Evolutionary conservation across 2,329 filamentous ascomycete species (phyloP).

Genomic region (Penicillium sp.): DNA sequence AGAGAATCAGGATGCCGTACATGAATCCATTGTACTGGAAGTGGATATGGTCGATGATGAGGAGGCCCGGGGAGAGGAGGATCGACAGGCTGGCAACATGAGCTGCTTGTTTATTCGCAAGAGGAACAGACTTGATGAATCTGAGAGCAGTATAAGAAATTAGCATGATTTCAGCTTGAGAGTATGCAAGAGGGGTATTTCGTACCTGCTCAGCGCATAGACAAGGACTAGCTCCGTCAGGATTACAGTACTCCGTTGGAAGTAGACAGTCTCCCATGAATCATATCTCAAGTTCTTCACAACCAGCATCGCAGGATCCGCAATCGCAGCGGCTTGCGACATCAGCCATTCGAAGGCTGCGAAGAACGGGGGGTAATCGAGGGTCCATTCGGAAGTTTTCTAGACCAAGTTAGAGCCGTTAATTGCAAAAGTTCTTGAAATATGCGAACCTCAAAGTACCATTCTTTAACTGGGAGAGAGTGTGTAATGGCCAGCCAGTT

Average conservation of each 20-base stretch:
- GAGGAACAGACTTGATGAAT: slow-evolving; percentile 71
- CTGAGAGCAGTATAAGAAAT: slow-evolving; percentile 46
- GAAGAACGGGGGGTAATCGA: slow-evolving; percentile 98
- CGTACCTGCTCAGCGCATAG: slow-evolving; percentile 76
- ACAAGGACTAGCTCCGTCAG: slow-evolving; percentile 79
- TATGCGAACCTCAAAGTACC: slow-evolving; percentile 81
- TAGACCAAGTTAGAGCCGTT: slow-evolving; percentile 38
- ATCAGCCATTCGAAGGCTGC: slow-evolving; percentile 95
- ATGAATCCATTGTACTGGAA: slow-evolving; percentile 99
- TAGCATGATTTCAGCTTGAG: neutral
- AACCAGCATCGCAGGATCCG: slow-evolving; percentile 79
- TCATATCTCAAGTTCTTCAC: slow-evolving; percentile 81
- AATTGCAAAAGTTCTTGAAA: neutral
- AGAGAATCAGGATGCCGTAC: slow-evolving; percentile 86
- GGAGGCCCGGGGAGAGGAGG: slow-evolving; percentile 83
- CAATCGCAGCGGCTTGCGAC: slow-evolving; percentile 74
- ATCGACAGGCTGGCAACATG: slow-evolving; percentile 88
- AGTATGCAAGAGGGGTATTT: neutral
- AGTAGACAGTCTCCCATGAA: slow-evolving; percentile 92
- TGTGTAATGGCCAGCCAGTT: slow-evolving; percentile 98
- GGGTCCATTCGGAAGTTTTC: slow-evolving; percentile 98
- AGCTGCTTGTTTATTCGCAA: slow-evolving; percentile 68
- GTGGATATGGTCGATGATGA: slow-evolving; percentile 98
- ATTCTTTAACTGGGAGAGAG: slow-evolving; percentile 80
- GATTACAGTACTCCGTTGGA: slow-evolving; percentile 88